A percentile compares a stretch with the other conserved stretches of the same genome.
These are phyloP conservation scores for Knufia petricola DNA, from an alignment of 2,329 filamentous ascomycete genomes.

Conservation along the genomic window DNA sequence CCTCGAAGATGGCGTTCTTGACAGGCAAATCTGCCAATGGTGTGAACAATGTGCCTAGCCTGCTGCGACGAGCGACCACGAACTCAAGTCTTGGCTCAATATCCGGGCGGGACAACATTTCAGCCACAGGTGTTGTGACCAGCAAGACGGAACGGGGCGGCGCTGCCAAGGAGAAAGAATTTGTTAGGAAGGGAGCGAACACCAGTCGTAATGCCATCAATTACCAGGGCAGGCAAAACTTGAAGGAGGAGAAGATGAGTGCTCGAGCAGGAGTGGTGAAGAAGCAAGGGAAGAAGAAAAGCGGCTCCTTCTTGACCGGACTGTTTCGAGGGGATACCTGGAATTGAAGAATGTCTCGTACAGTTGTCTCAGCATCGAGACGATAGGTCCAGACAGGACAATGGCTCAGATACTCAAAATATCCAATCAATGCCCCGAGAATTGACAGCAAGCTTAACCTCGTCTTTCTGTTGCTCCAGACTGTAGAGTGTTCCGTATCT, in stretches of 20 bases:
- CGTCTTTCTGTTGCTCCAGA: too few species aligned
- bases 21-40: slow-evolving; percentile 10
- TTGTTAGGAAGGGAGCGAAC: slow-evolving; percentile 20
- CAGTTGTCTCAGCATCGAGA: too few species aligned
- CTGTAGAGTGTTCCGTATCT: too few species aligned
- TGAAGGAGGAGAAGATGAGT: slow-evolving; percentile 22
- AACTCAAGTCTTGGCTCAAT: slow-evolving; percentile 19
- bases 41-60: slow-evolving; percentile 16
- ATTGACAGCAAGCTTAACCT: too few species aligned
- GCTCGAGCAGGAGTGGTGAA: slow-evolving; percentile 19
- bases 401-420: too few species aligned
- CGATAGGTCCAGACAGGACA: too few species aligned
- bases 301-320: slow-evolving; percentile 18
- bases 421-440: too few species aligned
- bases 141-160: slow-evolving; percentile 20
- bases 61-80: slow-evolving; percentile 22
- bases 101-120: slow-evolving; percentile 17
- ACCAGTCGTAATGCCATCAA: slow-evolving; percentile 22
- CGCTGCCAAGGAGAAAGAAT: slow-evolving; percentile 20
- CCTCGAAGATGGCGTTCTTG: slow-evolving; percentile 21
- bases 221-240: slow-evolving; percentile 15
- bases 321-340: slow-evolving; percentile 19
- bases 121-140: slow-evolving; percentile 21
- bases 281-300: slow-evolving; percentile 15
- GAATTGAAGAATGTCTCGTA: too few species aligned